Evolutionary conservation across 2,329 filamentous ascomycete genomes (phyloP).

Genomic region (Colletotrichum lentis): DNA sequence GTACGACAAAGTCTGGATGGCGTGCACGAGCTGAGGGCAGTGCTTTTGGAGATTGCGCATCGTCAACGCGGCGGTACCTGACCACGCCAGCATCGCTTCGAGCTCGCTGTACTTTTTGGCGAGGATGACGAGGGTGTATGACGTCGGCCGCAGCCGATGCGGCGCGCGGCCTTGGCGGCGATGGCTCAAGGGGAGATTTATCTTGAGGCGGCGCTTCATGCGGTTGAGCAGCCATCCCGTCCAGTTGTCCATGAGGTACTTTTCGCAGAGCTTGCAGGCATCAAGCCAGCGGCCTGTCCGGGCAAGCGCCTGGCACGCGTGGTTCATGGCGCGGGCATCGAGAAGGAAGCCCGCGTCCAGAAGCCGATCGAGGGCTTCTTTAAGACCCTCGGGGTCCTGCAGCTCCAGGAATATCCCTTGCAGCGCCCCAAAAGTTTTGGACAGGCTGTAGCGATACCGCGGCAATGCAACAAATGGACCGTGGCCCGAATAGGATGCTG

Average conservation of each 20-base stretch:
- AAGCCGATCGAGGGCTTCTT: conserved; percentile 63
- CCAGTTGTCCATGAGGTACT: conserved; percentile 80
- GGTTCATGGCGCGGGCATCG: conserved; percentile 82
- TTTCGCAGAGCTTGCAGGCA: conserved; percentile 80
- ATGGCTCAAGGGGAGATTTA: conserved; percentile 49
- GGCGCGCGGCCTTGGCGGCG: conserved; percentile 51
- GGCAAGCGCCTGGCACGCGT: conserved; percentile 74
- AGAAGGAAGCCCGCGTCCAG: conserved; percentile 74
- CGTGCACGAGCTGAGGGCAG: conserved; percentile 53
- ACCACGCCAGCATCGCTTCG: conserved; percentile 59
- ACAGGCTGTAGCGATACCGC: conserved; percentile 62
- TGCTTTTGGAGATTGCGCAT: conserved; percentile 50
- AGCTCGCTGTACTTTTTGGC: conserved; percentile 60
- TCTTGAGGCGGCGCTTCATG: conserved; percentile 40
- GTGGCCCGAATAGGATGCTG: conserved; percentile 42
- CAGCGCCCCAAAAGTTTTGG: conserved; percentile 59
- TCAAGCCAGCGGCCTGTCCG: conserved; percentile 65
- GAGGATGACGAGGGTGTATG: conserved; percentile 58
- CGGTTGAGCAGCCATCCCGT: conserved; percentile 69
- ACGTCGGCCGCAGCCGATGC: conserved; percentile 50
- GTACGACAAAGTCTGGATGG: conserved; percentile 45
- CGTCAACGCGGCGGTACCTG: conserved; percentile 52
- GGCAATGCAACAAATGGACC: conserved; percentile 49
- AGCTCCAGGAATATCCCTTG: conserved; percentile 54
- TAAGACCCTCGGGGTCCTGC: conserved; percentile 57